These are phyloP conservation scores for Talaromyces borbonicus DNA, from an alignment of 495 filamentous ascomycete species.

Conservation along the genomic window DNA sequence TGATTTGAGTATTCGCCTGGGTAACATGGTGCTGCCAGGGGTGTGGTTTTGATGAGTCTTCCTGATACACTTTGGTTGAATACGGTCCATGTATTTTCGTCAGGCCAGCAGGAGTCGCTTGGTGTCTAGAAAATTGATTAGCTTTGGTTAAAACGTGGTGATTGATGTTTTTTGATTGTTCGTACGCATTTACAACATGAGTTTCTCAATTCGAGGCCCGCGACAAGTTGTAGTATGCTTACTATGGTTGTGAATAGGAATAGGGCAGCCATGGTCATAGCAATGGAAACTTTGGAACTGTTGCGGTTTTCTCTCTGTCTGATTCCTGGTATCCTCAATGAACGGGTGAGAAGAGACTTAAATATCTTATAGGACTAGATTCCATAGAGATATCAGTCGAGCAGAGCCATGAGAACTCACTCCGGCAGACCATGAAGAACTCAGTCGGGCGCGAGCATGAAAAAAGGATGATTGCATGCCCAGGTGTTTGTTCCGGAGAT, in stretches of 20 bases:
- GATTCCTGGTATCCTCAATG: too few relatives aligned
- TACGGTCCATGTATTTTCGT: conserved; percentile 6
- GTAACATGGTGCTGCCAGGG: conserved; percentile 8
- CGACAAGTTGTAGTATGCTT: background rate
- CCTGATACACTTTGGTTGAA: conserved; percentile 14
- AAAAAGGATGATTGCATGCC: too few relatives aligned
- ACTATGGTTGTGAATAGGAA: background rate
- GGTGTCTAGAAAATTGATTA: background rate
- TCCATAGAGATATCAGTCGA: too few relatives aligned
- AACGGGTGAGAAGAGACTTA: too few relatives aligned
- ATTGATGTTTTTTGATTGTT: background rate
- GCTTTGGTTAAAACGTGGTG: background rate
- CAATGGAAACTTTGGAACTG: too few relatives aligned
- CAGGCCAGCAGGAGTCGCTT: conserved; percentile 9
- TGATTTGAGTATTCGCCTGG: background rate
- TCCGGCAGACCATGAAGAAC: too few relatives aligned
- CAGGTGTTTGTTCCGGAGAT: too few relatives aligned
- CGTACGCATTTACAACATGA: background rate
- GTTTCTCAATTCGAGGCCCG: background rate
- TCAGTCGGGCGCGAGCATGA: too few relatives aligned
- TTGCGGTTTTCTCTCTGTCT: too few relatives aligned
- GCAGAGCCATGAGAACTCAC: too few relatives aligned
- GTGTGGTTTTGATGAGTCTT: conserved; percentile 7
- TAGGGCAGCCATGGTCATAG: background rate
- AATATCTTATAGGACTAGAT: too few relatives aligned